Percentiles rank a stretch among this genome's conserved stretches.
Conservation (phyloP, 352 stramenopile species). For the Phytophthora macrochlamydospora region DNA sequence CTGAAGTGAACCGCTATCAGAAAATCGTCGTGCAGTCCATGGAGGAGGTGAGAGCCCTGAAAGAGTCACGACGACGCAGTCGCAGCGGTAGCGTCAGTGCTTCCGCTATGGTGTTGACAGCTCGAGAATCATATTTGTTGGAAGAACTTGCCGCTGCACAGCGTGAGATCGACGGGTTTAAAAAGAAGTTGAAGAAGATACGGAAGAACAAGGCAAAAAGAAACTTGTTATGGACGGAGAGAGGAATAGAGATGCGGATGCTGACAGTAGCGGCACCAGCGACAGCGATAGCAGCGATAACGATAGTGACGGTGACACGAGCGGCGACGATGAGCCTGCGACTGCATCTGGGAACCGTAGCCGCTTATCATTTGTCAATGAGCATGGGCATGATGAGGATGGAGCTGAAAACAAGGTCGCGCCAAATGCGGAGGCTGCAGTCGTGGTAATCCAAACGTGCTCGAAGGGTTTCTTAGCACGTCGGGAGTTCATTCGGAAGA, state of each 20-base stretch:
- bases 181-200: slow-evolving; percentile 25
- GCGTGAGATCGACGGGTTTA: slow-evolving; percentile 30
- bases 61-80: slow-evolving; percentile 38
- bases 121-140: slow-evolving; percentile 40
- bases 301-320: slow-evolving; percentile 12
- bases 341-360: slow-evolving; percentile 11
- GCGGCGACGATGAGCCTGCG: slow-evolving; percentile 2
- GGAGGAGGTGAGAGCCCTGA: slow-evolving; percentile 40
- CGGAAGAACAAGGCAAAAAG: slow-evolving; percentile 16
- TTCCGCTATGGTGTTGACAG: slow-evolving; percentile 19
- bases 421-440: slow-evolving; percentile 14
- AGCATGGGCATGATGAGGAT: slow-evolving; percentile 17
- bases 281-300: slow-evolving; percentile 7
- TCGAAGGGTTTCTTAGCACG: slow-evolving; percentile 38
- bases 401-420: slow-evolving; percentile 16
- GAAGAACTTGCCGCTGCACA: slow-evolving; percentile 34
- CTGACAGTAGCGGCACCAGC: not conserved
- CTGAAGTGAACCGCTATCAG: slow-evolving; percentile 47
- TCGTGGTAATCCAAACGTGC: slow-evolving; percentile 36
- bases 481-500: slow-evolving; percentile 40
- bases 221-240: not conserved
- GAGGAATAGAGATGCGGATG: slow-evolving; percentile 4
- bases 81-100: slow-evolving; percentile 26
- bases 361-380: slow-evolving; percentile 26
- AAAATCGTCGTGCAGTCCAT: slow-evolving; percentile 49